These are phyloP conservation scores for Lentinula sp. DNA, from an alignment of 768 basidiomycete genomes.

Conservation along the genomic window DNA sequence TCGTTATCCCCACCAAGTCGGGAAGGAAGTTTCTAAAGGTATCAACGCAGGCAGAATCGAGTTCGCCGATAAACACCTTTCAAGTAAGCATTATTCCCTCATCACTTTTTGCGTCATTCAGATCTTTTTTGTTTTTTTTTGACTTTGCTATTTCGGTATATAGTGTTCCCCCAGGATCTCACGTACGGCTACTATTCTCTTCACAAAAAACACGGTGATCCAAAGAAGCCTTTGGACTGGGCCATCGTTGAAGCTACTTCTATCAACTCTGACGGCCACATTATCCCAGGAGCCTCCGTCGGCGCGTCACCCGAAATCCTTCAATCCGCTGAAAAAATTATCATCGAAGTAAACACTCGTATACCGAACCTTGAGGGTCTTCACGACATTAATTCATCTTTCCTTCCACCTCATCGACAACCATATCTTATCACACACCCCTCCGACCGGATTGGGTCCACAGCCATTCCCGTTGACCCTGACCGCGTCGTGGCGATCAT, in stretches of 20 bases:
- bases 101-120: not conserved
- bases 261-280: constrained; percentile 39
- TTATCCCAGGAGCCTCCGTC: constrained; percentile 42
- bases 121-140: not conserved
- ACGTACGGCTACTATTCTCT: constrained; percentile 43
- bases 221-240: constrained; percentile 39
- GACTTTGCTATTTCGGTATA: not conserved
- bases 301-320: constrained; percentile 44
- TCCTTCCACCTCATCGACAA: constrained; percentile 35
- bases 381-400: constrained; percentile 42
- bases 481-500: constrained; percentile 43
- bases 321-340: constrained; percentile 41
- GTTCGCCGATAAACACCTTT: constrained; percentile 44
- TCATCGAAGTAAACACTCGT: constrained; percentile 43
- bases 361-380: constrained; percentile 41
- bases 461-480: constrained; percentile 39
- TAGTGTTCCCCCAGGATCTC: constrained; percentile 46
- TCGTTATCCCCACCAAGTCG: constrained; percentile 45
- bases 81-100: constrained; percentile 24
- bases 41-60: constrained; percentile 42
- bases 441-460: constrained; percentile 36
- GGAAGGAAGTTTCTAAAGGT: constrained; percentile 40
- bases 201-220: constrained; percentile 36
- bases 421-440: constrained; percentile 40
- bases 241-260: constrained; percentile 46